These are phyloP conservation scores for Albugo laibachii DNA, from an alignment of 352 stramenopile genomes.

Conservation along the genomic window DNA sequence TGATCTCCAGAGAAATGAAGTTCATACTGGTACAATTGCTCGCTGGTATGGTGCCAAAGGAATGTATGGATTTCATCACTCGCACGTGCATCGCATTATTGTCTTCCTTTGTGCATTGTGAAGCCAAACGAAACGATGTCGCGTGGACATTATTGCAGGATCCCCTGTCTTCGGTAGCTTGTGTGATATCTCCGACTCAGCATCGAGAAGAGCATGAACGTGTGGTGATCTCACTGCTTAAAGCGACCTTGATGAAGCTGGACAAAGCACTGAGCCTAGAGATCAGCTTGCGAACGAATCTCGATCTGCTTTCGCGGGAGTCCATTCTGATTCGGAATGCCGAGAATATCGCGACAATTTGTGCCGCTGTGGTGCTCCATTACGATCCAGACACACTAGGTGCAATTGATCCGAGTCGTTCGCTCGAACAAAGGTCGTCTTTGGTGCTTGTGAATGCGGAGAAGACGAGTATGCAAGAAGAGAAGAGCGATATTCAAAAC, in stretches of 20 bases:
- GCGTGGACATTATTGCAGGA: constrained; percentile 65
- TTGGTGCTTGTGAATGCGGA: neutral
- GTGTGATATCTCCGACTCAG: constrained; percentile 24
- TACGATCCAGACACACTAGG: constrained; percentile 61
- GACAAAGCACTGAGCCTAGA: constrained; percentile 53
- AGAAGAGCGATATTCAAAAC: constrained; percentile 4
- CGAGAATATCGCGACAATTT: constrained; percentile 50
- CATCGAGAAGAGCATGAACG: constrained; percentile 30
- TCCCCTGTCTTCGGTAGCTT: constrained; percentile 46
- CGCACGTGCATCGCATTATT: constrained; percentile 54
- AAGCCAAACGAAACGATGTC: constrained; percentile 66
- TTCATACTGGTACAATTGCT: constrained; percentile 49
- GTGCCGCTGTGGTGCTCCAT: constrained; percentile 54
- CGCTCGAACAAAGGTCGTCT: constrained; percentile 6
- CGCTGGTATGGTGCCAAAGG: constrained; percentile 27
- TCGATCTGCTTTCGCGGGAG: constrained; percentile 39
- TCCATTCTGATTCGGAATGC: constrained; percentile 65
- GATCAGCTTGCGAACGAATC: constrained; percentile 35
- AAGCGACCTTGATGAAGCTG: constrained; percentile 56
- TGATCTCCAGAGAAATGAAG: constrained; percentile 55
- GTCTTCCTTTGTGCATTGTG: constrained; percentile 59
- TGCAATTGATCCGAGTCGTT: constrained; percentile 18
- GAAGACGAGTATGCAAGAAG: neutral
- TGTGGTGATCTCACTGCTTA: constrained; percentile 49
- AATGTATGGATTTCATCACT: constrained; percentile 49